Evolutionary conservation across 2,329 filamentous ascomycete species (phyloP).

Genomic region (Polytolypa hystricis): DNA sequence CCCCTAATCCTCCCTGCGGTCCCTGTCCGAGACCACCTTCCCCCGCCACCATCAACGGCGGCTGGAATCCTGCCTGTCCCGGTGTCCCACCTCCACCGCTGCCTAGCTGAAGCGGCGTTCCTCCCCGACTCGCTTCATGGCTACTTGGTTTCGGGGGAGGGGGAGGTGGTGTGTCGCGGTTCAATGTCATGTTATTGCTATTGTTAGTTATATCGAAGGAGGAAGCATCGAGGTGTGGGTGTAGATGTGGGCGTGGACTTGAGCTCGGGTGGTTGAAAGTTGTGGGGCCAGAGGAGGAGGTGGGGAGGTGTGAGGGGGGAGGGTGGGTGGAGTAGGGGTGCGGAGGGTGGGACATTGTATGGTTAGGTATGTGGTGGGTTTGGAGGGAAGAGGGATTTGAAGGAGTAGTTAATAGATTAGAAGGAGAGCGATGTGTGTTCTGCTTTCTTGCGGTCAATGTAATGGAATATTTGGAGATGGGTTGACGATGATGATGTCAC

Average conservation of each 20-base stretch:
- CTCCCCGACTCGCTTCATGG: conserved; percentile 56
- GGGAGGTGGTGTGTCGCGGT: conserved; percentile 50
- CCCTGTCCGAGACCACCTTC: too few species aligned
- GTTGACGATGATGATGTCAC: conserved; percentile 6
- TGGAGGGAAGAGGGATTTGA: not conserved
- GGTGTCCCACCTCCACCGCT: too few species aligned
- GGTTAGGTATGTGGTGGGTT: not conserved
- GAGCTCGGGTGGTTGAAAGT: too few species aligned
- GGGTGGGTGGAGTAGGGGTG: conserved; percentile 17
- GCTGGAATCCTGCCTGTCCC: too few species aligned
- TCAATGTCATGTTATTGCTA: conserved; percentile 26
- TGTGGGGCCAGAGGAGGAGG: not conserved
- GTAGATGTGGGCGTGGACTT: too few species aligned
- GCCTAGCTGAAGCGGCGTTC: too few species aligned
- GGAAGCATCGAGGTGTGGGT: too few species aligned
- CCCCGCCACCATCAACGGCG: too few species aligned
- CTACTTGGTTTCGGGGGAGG: conserved; percentile 62
- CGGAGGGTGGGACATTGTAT: conserved; percentile 17
- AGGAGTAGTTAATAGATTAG: conserved; percentile 4
- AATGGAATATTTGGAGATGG: not conserved
- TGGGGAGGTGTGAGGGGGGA: conserved; percentile 12
- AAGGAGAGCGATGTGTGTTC: conserved; percentile 6
- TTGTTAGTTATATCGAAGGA: conserved; percentile 8
- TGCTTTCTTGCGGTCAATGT: not conserved
- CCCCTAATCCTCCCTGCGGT: conserved; percentile 7